Percentiles rank a stretch among this genome's conserved stretches.
Conservation (phyloP, 2,329 filamentous ascomycete species). For the Sarocladium brachiariae region DNA sequence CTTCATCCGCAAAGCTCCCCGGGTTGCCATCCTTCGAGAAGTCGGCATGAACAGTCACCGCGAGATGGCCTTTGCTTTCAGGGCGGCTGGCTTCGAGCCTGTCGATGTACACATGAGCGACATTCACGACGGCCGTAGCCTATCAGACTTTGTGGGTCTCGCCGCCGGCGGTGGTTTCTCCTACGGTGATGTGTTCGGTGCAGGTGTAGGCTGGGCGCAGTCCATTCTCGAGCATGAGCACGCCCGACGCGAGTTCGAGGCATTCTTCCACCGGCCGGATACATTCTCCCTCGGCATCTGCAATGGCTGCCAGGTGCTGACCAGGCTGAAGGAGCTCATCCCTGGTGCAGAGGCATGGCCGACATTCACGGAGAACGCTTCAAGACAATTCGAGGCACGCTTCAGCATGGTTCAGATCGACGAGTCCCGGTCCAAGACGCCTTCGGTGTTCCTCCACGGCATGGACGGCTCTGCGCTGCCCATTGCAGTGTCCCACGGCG, state of each 20-base stretch:
- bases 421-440: slow-evolving; percentile 42
- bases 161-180: slow-evolving; percentile 97
- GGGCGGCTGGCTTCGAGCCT: slow-evolving; percentile 80
- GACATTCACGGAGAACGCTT: slow-evolving; percentile 75
- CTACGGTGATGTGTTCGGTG: slow-evolving; percentile 78
- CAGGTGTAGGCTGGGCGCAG: slow-evolving; percentile 95
- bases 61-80: slow-evolving; percentile 98
- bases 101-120: slow-evolving; percentile 98
- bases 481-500: slow-evolving; percentile 84
- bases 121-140: slow-evolving; percentile 70
- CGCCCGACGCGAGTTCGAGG: slow-evolving; percentile 66
- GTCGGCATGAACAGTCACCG: slow-evolving; percentile 92
- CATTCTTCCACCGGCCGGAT: slow-evolving; percentile 80
- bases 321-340: slow-evolving; percentile 70
- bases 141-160: slow-evolving; percentile 77
- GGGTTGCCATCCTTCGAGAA: slow-evolving; percentile 88
- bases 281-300: slow-evolving; percentile 93
- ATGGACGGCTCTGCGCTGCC: slow-evolving; percentile 79
- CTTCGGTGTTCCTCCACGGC: slow-evolving; percentile 82
- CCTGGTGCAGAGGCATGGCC: slow-evolving; percentile 82
- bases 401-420: slow-evolving; percentile 74
- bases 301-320: slow-evolving; percentile 96
- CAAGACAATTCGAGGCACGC: slow-evolving; percentile 84
- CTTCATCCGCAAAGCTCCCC: slow-evolving; percentile 54
- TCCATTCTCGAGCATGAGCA: slow-evolving; percentile 81